phyloP scores from a whole-genome alignment of 2,329 filamentous ascomycete genomes.

The Lecanicillium sp. region DNA sequence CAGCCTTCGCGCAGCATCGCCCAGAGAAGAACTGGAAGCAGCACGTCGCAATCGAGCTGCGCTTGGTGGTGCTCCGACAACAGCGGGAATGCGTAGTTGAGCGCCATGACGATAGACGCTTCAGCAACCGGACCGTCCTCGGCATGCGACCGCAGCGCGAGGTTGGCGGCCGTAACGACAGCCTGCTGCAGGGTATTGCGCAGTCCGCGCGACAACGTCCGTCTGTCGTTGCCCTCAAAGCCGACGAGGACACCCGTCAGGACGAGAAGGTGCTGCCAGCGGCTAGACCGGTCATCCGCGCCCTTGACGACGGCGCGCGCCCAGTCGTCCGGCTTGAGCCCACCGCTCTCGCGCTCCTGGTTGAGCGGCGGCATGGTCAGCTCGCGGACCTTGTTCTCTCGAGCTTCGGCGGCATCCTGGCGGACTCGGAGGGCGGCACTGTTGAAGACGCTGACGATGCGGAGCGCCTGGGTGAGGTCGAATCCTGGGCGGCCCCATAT shows the following conservation, averaged over 20 bases:
- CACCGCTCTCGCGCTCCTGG: conserved; percentile 31
- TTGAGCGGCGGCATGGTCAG: conserved; percentile 14
- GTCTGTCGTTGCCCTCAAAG: conserved; percentile 58
- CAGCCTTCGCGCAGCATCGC: conserved; percentile 70
- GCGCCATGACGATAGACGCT: conserved; percentile 58
- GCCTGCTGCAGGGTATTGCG: conserved; percentile 64
- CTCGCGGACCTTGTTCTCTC: conserved; percentile 23
- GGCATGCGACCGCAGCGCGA: conserved; percentile 54
- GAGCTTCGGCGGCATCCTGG: conserved; percentile 38
- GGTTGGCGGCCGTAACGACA: conserved; percentile 67
- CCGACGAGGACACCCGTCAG: conserved; percentile 74
- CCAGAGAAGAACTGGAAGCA: conserved; percentile 65
- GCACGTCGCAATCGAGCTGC: conserved; percentile 58
- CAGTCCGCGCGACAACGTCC: conserved; percentile 57
- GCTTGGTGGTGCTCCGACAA: conserved; percentile 55
- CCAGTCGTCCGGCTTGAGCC: conserved; percentile 47
- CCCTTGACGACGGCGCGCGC: conserved; percentile 51
- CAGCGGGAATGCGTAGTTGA: conserved; percentile 72
- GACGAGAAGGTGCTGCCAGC: conserved; percentile 82
- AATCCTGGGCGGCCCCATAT: conserved; percentile 58
- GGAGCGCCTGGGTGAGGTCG: conserved; percentile 56
- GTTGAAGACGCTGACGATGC: conserved; percentile 66
- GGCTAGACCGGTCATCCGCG: conserved; percentile 51
- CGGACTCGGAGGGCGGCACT: conserved; percentile 54
- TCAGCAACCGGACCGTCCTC: conserved; percentile 37